A percentile compares a stretch with the other conserved stretches of the same genome.
Conservation (phyloP, 257 asterid species). For the Jacaranda mimosifolia region DNA sequence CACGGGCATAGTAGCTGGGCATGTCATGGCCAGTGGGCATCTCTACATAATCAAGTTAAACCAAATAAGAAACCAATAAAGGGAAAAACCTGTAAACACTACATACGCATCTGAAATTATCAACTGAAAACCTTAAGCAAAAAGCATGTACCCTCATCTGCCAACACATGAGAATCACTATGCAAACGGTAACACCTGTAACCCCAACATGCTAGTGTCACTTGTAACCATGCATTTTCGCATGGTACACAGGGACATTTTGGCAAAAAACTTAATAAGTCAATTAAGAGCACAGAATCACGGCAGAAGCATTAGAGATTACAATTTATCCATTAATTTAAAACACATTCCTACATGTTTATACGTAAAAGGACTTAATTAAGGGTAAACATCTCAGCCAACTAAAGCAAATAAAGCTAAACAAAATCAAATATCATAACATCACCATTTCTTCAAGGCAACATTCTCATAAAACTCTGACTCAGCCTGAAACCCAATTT, state of each 20-base stretch:
- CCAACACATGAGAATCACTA: not conserved
- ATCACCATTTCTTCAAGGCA: not conserved
- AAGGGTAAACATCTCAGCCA: constrained; percentile 10
- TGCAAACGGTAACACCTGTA: not conserved
- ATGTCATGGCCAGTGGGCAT: constrained; percentile 64
- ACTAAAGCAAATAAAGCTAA: not conserved
- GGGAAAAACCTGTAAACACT: not conserved
- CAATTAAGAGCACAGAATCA: not conserved
- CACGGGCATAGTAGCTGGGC: constrained; percentile 51
- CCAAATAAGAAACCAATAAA: constrained; percentile 11
- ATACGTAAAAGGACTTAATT: not conserved
- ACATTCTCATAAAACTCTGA: constrained; percentile 19
- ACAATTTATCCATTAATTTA: constrained; percentile 2
- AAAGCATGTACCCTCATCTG: not conserved
- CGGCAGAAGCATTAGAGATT: not conserved
- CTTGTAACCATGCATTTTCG: not conserved
- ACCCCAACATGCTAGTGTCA: not conserved
- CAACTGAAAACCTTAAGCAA: not conserved
- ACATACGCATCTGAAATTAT: constrained; percentile 2
- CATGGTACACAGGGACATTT: not conserved
- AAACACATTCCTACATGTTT: constrained; percentile 16
- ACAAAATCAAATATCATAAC: not conserved
- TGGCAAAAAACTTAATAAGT: not conserved
- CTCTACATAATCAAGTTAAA: constrained; percentile 48
- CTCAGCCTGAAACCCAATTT: constrained; percentile 41